Percentiles rank a stretch among this genome's conserved stretches.
These are phyloP conservation scores for Corchorus olitorius DNA, from an alignment of 345 rosid genomes.

Conservation along the genomic window DNA sequence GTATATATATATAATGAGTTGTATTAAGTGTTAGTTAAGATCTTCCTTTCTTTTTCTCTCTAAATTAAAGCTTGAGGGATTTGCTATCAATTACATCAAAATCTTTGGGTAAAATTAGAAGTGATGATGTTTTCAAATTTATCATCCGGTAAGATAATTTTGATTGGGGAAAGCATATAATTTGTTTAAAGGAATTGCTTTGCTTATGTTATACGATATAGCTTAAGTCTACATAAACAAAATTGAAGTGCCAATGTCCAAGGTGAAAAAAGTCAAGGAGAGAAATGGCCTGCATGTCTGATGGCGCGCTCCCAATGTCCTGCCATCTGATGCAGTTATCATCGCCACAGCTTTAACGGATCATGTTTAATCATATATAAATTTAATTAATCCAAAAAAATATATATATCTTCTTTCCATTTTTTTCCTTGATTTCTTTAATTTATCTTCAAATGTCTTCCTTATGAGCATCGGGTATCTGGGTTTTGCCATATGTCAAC, in stretches of 20 bases:
- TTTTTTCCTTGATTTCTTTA: background rate
- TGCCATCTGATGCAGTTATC: background rate
- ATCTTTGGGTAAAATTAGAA: background rate
- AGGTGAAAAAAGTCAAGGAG: background rate
- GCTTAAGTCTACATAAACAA: background rate
- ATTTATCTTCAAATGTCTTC: too few species aligned
- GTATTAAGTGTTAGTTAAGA: background rate
- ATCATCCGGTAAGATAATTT: too few species aligned
- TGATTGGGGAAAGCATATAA: too few species aligned
- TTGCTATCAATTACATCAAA: too few species aligned
- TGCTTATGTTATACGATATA: too few species aligned
- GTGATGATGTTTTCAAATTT: background rate
- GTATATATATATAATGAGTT: background rate
- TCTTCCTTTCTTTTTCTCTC: background rate
- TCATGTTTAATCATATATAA: background rate
- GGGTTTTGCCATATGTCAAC: slow-evolving; percentile 36
- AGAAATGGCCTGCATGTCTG: slow-evolving; percentile 12
- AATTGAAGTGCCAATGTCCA: background rate
- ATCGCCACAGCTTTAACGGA: slow-evolving; percentile 12
- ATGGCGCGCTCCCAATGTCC: background rate
- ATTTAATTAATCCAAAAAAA: too few species aligned
- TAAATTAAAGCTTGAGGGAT: background rate
- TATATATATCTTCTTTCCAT: background rate
- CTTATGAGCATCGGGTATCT: background rate
- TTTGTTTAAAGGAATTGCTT: background rate